Evolutionary conservation across 345 rosid species (phyloP).

Genomic region (Boechera divaricarpa): DNA sequence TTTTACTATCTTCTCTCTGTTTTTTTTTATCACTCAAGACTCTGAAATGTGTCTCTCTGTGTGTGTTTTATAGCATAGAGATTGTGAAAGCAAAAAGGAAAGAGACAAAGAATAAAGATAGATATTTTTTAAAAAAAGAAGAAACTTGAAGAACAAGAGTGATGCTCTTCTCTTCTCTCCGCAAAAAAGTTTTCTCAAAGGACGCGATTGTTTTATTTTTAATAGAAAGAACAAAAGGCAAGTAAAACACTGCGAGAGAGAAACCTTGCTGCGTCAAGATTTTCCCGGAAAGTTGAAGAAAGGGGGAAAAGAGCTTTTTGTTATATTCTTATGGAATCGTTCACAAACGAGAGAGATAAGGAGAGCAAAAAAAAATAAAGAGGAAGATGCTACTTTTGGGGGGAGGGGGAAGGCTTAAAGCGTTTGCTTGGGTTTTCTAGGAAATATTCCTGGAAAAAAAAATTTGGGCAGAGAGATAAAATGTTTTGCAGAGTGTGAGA

Average conservation of each 20-base stretch:
- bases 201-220: slow-evolving; percentile 6
- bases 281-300: slow-evolving; percentile 36
- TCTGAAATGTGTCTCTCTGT: slow-evolving; percentile 7
- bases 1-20: background rate
- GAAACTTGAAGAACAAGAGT: slow-evolving; percentile 42
- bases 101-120: slow-evolving; percentile 50
- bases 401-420: background rate
- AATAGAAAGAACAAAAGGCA: background rate
- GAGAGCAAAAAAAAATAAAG: background rate
- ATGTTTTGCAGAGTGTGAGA: slow-evolving; percentile 38
- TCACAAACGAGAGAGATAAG: background rate
- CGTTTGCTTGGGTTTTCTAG: slow-evolving; percentile 37
- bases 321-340: slow-evolving; percentile 44
- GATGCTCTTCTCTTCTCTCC: slow-evolving; percentile 36
- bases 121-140: background rate
- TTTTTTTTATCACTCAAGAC: background rate
- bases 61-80: slow-evolving; percentile 30
- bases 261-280: slow-evolving; percentile 23
- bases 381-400: slow-evolving; percentile 12
- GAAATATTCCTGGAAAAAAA: slow-evolving; percentile 42
- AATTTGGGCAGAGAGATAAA: slow-evolving; percentile 18
- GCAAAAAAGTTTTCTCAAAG: slow-evolving; percentile 38
- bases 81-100: slow-evolving; percentile 43
- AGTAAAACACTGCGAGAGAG: slow-evolving; percentile 16
- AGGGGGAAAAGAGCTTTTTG: slow-evolving; percentile 40